Evolutionary conservation across 768 basidiomycete genomes (phyloP).

Genomic region (Chlorophyllum brunneum): DNA sequence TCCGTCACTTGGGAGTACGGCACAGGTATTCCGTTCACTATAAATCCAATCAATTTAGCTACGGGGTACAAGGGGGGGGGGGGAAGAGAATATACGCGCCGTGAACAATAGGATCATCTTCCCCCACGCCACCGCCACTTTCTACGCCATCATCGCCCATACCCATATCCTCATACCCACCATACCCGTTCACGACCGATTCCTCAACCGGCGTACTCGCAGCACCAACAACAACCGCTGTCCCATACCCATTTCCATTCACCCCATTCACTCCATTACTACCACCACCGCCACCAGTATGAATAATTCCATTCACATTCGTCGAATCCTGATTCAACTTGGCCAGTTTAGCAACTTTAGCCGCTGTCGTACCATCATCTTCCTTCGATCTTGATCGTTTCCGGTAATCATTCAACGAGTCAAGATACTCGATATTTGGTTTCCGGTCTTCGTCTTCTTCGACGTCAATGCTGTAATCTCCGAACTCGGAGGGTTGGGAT

Average conservation of each 20-base stretch:
- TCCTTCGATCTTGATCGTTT: conserved; percentile 71
- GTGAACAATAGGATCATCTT: conserved; percentile 63
- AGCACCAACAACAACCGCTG: conserved; percentile 2
- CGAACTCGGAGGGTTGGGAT: conserved; percentile 48
- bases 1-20: conserved; percentile 82
- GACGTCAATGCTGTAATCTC: conserved; percentile 20
- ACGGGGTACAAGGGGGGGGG: conserved; percentile 1
- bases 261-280: no score
- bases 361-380: conserved; percentile 31
- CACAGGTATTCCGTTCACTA: conserved; percentile 75
- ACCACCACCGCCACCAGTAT: no score
- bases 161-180: conserved; percentile 18
- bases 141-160: conserved; percentile 17
- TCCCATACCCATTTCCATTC: conserved; percentile 19
- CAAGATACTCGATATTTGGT: conserved; percentile 60
- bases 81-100: conserved; percentile 38
- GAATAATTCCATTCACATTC: conserved; percentile 1
- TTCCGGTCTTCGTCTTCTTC: conserved; percentile 73
- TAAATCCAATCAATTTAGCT: neutral
- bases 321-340: conserved; percentile 18
- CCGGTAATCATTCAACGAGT: conserved; percentile 66
- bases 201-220: conserved; percentile 15
- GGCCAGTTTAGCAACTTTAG: conserved; percentile 41
- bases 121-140: conserved; percentile 17
- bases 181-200: conserved; percentile 20